These are phyloP conservation scores for Fusarium drepaniforme DNA, from an alignment of 2,329 filamentous ascomycete genomes.

Conservation along the genomic window DNA sequence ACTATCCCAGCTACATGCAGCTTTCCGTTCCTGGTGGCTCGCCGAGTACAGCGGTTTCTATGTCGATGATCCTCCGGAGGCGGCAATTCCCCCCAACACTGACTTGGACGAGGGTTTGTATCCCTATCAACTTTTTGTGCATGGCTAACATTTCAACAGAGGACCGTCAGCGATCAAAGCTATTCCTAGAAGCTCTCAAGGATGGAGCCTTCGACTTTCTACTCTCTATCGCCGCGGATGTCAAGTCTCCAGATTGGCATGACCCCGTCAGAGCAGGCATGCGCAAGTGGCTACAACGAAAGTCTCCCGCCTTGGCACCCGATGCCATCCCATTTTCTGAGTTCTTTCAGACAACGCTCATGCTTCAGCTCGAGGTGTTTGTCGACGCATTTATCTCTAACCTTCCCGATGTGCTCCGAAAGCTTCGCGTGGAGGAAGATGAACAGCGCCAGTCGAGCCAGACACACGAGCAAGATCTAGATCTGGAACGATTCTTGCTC, in stretches of 20 bases:
- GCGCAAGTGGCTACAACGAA: constrained; percentile 84
- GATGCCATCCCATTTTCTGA: constrained; percentile 78
- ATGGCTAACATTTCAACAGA: constrained; percentile 60
- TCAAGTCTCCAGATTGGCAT: constrained; percentile 85
- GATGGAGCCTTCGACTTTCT: constrained; percentile 95
- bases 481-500: constrained; percentile 90
- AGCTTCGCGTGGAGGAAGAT: constrained; percentile 89
- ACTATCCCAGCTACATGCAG: constrained; percentile 81
- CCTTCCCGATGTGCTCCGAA: constrained; percentile 90
- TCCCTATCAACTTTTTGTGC: constrained; percentile 2
- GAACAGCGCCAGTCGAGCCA: constrained; percentile 81
- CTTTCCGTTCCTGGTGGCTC: constrained; percentile 87
- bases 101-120: constrained; percentile 69
- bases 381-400: constrained; percentile 95
- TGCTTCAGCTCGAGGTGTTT: constrained; percentile 87
- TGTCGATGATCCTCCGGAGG: constrained; percentile 75
- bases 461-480: constrained; percentile 74
- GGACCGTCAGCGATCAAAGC: constrained; percentile 76
- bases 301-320: constrained; percentile 75
- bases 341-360: constrained; percentile 78
- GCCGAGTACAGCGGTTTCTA: constrained; percentile 94
- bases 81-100: constrained; percentile 67
- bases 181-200: constrained; percentile 82
- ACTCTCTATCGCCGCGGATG: constrained; percentile 84
- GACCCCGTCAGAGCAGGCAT: constrained; percentile 88